phyloP scores from a whole-genome alignment of 768 basidiomycete species.

The Crassisporium funariophilum region DNA sequence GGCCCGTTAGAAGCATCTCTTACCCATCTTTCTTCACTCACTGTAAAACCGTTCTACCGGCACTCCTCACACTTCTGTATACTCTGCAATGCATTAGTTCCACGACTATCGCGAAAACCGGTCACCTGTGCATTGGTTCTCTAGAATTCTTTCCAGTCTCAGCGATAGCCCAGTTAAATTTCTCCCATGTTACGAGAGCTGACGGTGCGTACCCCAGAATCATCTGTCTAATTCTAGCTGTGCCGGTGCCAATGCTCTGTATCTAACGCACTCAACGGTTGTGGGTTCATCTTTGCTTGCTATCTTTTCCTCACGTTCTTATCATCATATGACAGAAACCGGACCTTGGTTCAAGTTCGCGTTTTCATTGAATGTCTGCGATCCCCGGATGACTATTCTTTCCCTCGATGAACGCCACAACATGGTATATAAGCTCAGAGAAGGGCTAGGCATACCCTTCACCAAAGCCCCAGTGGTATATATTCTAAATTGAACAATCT shows the following conservation, averaged over 20 bases:
- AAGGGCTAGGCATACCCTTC: neutral
- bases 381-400: constrained; percentile 10
- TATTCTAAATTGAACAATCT: constrained; percentile 1
- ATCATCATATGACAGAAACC: constrained; percentile 24
- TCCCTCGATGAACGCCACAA: constrained; percentile 14
- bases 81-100: constrained; percentile 12
- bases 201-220: constrained; percentile 5
- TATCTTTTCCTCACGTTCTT: constrained; percentile 23
- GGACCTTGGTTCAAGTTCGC: constrained; percentile 6
- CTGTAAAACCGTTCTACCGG: too few relatives aligned
- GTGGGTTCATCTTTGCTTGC: constrained; percentile 7
- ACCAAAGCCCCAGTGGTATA: constrained; percentile 11
- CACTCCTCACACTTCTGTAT: too few relatives aligned
- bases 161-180: too few relatives aligned
- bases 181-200: constrained; percentile 15
- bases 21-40: too few relatives aligned
- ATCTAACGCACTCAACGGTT: constrained; percentile 8
- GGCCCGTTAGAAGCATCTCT: too few relatives aligned
- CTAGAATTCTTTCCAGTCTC: constrained; percentile 6
- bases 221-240: constrained; percentile 18
- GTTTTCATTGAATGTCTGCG: constrained; percentile 11
- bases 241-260: constrained; percentile 12
- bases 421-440: constrained; percentile 15
- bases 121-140: constrained; percentile 20
- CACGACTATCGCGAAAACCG: constrained; percentile 15